Evolutionary conservation across 2,329 filamentous ascomycete species (phyloP).

Genomic region (Fusarium mexicanum): DNA sequence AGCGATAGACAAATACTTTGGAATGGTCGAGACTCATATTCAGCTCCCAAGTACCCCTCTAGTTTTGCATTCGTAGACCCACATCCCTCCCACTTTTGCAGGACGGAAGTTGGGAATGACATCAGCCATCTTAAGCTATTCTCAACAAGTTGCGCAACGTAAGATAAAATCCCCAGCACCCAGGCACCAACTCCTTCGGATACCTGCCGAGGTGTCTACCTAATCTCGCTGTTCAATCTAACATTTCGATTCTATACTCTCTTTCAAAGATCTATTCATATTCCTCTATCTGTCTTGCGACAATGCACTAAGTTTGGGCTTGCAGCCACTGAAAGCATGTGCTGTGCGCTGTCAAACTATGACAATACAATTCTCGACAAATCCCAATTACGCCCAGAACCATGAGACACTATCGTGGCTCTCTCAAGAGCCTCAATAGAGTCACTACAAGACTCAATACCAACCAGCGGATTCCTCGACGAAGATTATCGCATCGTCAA

Average conservation of each 20-base stretch:
- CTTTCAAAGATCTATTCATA: neutral
- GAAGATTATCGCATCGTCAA: constrained; percentile 29
- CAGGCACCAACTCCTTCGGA: neutral
- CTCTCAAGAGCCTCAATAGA: constrained; percentile 35
- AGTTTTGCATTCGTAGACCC: constrained; percentile 1
- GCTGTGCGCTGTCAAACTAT: constrained; percentile 25
- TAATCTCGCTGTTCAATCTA: neutral
- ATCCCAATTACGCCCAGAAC: constrained; percentile 16
- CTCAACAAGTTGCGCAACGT: constrained; percentile 33
- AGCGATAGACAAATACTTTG: constrained; percentile 15
- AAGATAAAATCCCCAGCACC: constrained; percentile 7
- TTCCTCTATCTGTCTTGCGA: neutral
- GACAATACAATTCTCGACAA: constrained; percentile 4
- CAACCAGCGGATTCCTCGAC: constrained; percentile 24
- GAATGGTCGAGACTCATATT: neutral
- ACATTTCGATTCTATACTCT: constrained; percentile 1
- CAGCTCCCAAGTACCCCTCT: constrained; percentile 9
- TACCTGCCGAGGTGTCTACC: neutral
- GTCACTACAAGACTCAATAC: constrained; percentile 27
- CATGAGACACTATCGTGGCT: constrained; percentile 39
- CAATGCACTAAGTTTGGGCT: constrained; percentile 21
- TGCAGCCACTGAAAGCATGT: constrained; percentile 30
- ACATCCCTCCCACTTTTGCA: constrained; percentile 30
- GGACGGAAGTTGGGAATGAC: constrained; percentile 36
- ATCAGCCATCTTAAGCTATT: constrained; percentile 39